Conservation (phyloP, 352 stramenopile genomes). For the Phytophthora sansomeana region DNA sequence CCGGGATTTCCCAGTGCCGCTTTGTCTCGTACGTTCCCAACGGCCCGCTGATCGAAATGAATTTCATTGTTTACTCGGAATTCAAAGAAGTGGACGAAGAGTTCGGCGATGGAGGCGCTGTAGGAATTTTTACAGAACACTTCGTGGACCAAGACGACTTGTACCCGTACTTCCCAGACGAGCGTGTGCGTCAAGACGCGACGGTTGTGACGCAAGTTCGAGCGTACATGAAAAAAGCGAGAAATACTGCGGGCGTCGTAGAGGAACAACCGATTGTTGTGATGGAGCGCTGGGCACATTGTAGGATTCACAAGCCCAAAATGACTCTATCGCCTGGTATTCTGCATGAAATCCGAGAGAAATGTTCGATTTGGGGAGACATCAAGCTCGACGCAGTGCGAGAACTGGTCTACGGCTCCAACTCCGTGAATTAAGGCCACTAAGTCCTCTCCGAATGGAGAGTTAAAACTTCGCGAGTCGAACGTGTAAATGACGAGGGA, state of each 20-base stretch:
- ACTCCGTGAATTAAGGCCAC: no score
- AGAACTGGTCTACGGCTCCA: slow-evolving; percentile 31
- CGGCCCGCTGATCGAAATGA: slow-evolving; percentile 43
- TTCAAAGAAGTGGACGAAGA: slow-evolving; percentile 36
- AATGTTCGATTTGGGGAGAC: slow-evolving; percentile 49
- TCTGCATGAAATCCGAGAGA: slow-evolving; percentile 47
- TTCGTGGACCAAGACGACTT: slow-evolving; percentile 50
- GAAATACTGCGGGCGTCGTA: slow-evolving; percentile 12
- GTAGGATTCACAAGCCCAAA: slow-evolving; percentile 25
- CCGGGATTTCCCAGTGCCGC: slow-evolving; percentile 47
- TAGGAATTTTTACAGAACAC: slow-evolving; percentile 40
- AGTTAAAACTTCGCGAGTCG: no score
- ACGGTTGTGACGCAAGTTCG: slow-evolving; percentile 35
- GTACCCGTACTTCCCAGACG: slow-evolving; percentile 35
- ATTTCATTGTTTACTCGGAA: slow-evolving; percentile 40
- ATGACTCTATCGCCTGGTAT: slow-evolving; percentile 29
- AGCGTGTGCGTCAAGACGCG: slow-evolving; percentile 41
- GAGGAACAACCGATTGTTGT: slow-evolving; percentile 34
- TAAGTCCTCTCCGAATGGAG: no score
- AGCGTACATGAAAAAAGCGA: slow-evolving; percentile 14
- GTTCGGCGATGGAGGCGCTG: slow-evolving; percentile 30
- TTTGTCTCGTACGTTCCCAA: slow-evolving; percentile 43
- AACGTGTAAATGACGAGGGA: no score
- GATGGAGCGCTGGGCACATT: slow-evolving; percentile 26
- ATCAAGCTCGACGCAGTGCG: slow-evolving; percentile 42